A percentile compares a stretch with the other conserved stretches of the same genome.
Evolutionary conservation across 176 grass and related monocot species (phyloP).

Genomic region (Aechmea fasciata): DNA sequence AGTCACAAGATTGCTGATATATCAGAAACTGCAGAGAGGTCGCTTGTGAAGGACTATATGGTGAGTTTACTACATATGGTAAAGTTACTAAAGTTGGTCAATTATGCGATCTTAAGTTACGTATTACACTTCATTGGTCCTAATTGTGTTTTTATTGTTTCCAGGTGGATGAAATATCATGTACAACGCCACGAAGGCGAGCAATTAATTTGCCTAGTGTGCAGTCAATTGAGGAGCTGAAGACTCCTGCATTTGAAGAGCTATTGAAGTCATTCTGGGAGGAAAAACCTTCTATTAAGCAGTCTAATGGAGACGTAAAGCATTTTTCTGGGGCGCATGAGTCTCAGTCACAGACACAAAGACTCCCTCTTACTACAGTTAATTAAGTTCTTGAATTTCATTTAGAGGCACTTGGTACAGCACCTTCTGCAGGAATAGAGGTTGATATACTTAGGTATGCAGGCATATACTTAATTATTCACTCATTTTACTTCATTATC

Average conservation of each 20-base stretch:
- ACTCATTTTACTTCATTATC: not conserved
- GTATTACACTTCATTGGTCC: not conserved
- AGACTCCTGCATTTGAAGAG: constrained; percentile 42
- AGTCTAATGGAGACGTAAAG: constrained; percentile 38
- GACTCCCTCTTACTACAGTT: constrained; percentile 53
- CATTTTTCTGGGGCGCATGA: constrained; percentile 23
- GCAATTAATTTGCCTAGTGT: constrained; percentile 37
- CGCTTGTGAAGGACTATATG: constrained; percentile 48
- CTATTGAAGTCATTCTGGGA: constrained; percentile 56
- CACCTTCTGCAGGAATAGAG: not conserved
- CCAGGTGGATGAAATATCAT: constrained; percentile 63
- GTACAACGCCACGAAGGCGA: constrained; percentile 44
- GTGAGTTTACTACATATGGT: constrained; percentile 20
- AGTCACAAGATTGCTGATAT: constrained; percentile 36
- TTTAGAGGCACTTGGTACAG: not conserved
- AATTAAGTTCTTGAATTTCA: constrained; percentile 25
- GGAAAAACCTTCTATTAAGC: constrained; percentile 26
- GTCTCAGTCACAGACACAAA: constrained; percentile 6
- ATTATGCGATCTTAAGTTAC: not conserved
- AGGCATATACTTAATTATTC: not conserved
- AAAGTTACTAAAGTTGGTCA: not conserved
- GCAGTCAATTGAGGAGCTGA: constrained; percentile 44
- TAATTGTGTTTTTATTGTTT: not conserved
- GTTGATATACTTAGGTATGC: not conserved
- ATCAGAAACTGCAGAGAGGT: constrained; percentile 31